Evolutionary conservation across 345 rosid genomes (phyloP), one percentile per base, ranked within the genome.

Genomic region (Conringia planisiliqua): DNA sequence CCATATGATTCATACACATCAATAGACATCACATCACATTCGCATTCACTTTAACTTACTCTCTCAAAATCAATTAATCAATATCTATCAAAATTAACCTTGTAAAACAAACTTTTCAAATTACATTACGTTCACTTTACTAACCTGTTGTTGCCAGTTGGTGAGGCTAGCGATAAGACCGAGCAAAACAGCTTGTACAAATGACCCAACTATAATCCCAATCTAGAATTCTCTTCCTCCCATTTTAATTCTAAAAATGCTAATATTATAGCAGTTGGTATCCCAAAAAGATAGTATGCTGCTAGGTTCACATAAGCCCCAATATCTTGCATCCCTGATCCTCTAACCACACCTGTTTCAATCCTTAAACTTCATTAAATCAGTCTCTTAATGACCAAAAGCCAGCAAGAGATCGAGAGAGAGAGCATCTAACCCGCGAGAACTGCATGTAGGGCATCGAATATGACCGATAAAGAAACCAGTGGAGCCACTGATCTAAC

Each of bases 271-370:
- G 71, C 82, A 44, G 50, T 68, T 46, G 78, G 82, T 67, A 79
- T 55, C 17, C 82, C 82, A 61, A 7, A 79, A 0, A 79, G 29
- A 73, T 79, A 79, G 38, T 73, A 79, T 0, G 82, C 78, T 11
- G 75, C 71, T 16, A 79, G 29, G 62, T 79, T 79, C 1, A 68
- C 74, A 54, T 66, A 79, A 1, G 82, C 82, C 1, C 82, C 82
- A 9, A 61, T 32, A 36, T 79, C 71, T 63, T 79, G 82, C 33
- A 71, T 73, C 59, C 81, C 81, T 33, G 78, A 59, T 68, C 82
- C 82, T 61, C 78, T 79, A 35, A 75, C 75, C 5, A 79, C 66
- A 50, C 56, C 56, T 50, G 56, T 20, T 50, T 50, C 56, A 50
- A 10, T 4, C 55, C 44, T 39, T 39, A 39, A 3, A 32, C 35